A percentile compares a stretch with the other conserved stretches of the same genome.
Conservation (phyloP, 129 eudicot species). For the Erigeron canadensis region DNA sequence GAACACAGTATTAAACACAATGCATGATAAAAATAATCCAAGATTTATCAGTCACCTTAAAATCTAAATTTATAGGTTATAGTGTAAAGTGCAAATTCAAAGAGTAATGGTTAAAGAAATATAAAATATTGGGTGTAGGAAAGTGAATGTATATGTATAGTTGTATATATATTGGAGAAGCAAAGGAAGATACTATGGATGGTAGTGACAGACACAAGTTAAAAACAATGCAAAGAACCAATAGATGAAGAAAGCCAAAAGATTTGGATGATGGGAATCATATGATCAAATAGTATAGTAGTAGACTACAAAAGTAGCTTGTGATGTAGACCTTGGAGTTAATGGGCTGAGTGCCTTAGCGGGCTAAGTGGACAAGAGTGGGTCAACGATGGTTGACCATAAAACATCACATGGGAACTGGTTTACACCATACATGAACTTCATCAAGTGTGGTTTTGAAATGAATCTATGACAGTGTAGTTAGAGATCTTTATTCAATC, state of each 20-base stretch:
- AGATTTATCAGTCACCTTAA: constrained; percentile 6
- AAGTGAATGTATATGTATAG: constrained; percentile 19
- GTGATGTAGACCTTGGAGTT: constrained; percentile 17
- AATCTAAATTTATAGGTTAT: constrained; percentile 19
- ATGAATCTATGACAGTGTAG: too few species aligned
- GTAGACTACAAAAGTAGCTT: constrained; percentile 22
- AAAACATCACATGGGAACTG: too few species aligned
- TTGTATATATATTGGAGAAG: constrained; percentile 27
- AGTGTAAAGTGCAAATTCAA: background rate
- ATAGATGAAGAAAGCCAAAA: constrained; percentile 3
- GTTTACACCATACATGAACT: too few species aligned
- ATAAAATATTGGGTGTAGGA: constrained; percentile 13
- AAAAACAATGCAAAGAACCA: constrained; percentile 4
- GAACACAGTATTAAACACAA: constrained; percentile 9
- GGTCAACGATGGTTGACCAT: background rate
- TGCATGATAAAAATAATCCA: constrained; percentile 14
- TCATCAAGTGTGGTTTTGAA: too few species aligned
- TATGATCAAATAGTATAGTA: background rate
- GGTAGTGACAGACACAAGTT: background rate
- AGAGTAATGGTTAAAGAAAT: constrained; percentile 4
- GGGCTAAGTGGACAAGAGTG: constrained; percentile 1
- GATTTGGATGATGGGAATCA: constrained; percentile 3
- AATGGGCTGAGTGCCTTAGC: background rate
- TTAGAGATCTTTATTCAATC: too few species aligned
- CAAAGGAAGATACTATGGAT: constrained; percentile 25